Evolutionary conservation across 2,329 filamentous ascomycete genomes (phyloP).

Genomic region (Microsporum ferrugineum): DNA sequence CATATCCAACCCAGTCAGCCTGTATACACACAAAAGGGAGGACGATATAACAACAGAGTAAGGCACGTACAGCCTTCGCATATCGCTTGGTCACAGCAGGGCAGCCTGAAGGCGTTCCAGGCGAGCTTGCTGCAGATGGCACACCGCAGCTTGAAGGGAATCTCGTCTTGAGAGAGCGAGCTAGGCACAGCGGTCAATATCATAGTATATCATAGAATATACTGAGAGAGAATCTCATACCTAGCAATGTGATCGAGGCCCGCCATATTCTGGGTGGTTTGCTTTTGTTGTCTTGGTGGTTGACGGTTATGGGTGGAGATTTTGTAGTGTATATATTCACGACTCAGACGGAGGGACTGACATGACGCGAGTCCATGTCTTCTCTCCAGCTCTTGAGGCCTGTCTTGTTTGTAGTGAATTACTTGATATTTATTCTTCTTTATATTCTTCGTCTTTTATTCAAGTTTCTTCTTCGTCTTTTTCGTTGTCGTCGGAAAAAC

Average conservation of each 20-base stretch:
- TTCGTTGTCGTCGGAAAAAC: background rate
- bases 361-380: background rate
- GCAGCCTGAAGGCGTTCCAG: constrained; percentile 78
- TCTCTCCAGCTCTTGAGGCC: background rate
- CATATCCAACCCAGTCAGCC: constrained; percentile 10
- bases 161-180: constrained; percentile 66
- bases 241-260: constrained; percentile 34
- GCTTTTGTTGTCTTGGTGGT: background rate
- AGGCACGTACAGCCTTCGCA: constrained; percentile 67
- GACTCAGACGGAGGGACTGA: background rate
- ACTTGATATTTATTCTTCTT: background rate
- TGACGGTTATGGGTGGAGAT: background rate
- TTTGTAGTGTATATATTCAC: constrained; percentile 1
- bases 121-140: constrained; percentile 85
- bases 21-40: background rate
- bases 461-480: background rate
- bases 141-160: constrained; percentile 93
- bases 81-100: constrained; percentile 91
- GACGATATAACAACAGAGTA: background rate
- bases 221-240: constrained; percentile 17
- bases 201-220: background rate
- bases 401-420: background rate
- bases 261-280: constrained; percentile 22
- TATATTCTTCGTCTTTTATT: background rate
- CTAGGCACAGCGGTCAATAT: constrained; percentile 34